Percentiles rank a stretch among this genome's conserved stretches.
Evolutionary conservation across 768 basidiomycete species (phyloP).

Genomic region (Hebeloma cylindrosporum): DNA sequence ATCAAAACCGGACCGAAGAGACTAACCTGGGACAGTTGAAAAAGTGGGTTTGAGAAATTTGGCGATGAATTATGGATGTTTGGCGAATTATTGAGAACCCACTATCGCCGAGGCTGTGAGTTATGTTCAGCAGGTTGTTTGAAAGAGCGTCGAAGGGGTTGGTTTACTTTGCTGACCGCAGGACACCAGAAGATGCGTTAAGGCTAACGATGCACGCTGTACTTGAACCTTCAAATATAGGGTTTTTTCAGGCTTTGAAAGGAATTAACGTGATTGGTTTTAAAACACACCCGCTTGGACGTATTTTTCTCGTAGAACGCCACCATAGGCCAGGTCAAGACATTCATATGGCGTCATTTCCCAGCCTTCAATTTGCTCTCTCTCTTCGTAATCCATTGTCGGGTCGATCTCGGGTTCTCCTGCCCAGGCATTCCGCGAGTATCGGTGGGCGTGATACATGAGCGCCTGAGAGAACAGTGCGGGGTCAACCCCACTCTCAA

Average conservation of each 20-base stretch:
- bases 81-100: constrained; percentile 73
- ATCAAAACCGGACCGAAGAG: constrained; percentile 11
- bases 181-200: constrained; percentile 70
- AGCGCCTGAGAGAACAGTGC: constrained; percentile 88
- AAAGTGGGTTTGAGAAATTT: constrained; percentile 50
- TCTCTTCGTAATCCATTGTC: constrained; percentile 68
- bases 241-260: no score
- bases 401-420: constrained; percentile 85
- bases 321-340: constrained; percentile 68
- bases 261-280: constrained; percentile 12
- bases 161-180: constrained; percentile 74
- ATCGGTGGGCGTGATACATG: constrained; percentile 83
- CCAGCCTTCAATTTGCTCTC: constrained; percentile 69
- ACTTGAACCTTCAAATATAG: constrained; percentile 73
- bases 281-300: constrained; percentile 61
- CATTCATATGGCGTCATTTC: constrained; percentile 74
- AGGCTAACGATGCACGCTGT: constrained; percentile 77
- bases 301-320: constrained; percentile 63
- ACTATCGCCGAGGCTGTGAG: constrained; percentile 80
- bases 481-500: constrained; percentile 78
- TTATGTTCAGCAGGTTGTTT: background rate
- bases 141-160: constrained; percentile 3
- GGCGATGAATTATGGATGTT: constrained; percentile 58
- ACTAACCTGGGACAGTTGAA: constrained; percentile 57
- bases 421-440: constrained; percentile 72